phyloP scores from a whole-genome alignment of 805 yeast species.

The Metschnikowia continentalis region DNA sequence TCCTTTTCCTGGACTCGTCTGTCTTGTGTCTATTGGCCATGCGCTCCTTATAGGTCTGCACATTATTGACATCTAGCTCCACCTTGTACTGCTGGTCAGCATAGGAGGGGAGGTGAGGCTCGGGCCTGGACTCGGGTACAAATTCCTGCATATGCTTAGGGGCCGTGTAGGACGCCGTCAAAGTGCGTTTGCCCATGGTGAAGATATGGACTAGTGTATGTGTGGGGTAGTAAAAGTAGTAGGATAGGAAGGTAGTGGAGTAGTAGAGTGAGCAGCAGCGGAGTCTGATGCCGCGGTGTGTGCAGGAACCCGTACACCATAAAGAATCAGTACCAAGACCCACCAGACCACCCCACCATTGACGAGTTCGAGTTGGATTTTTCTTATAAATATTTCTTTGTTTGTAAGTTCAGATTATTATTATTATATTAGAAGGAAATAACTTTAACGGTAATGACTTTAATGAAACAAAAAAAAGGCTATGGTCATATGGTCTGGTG shows the following conservation, averaged over 20 bases:
- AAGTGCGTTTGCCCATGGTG: conserved; percentile 18
- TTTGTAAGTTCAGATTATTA: too few species aligned
- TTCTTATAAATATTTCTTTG: too few species aligned
- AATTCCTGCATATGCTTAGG: conserved; percentile 26
- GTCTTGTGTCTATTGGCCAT: conserved; percentile 7
- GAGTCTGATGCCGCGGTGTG: not conserved
- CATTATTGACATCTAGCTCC: conserved; percentile 19
- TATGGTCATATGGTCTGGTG: too few species aligned
- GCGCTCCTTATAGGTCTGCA: conserved; percentile 15
- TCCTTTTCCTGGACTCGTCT: not conserved
- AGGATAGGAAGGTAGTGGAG: too few species aligned
- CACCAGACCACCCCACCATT: too few species aligned
- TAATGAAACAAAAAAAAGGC: too few species aligned
- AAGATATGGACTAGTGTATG: not conserved
- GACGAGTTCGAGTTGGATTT: too few species aligned
- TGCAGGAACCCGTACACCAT: not conserved
- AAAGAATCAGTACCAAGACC: too few species aligned
- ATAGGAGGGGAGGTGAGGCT: conserved; percentile 32
- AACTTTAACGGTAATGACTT: too few species aligned
- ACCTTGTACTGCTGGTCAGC: conserved; percentile 37
- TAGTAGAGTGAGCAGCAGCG: too few species aligned
- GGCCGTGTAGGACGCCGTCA: conserved; percentile 37
- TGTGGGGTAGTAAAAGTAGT: too few species aligned
- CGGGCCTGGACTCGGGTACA: conserved; percentile 19
- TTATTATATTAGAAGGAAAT: too few species aligned